Evolutionary conservation across 1,284 basidiomycete species (phyloP).

Genomic region (Ganoderma lucidum): DNA sequence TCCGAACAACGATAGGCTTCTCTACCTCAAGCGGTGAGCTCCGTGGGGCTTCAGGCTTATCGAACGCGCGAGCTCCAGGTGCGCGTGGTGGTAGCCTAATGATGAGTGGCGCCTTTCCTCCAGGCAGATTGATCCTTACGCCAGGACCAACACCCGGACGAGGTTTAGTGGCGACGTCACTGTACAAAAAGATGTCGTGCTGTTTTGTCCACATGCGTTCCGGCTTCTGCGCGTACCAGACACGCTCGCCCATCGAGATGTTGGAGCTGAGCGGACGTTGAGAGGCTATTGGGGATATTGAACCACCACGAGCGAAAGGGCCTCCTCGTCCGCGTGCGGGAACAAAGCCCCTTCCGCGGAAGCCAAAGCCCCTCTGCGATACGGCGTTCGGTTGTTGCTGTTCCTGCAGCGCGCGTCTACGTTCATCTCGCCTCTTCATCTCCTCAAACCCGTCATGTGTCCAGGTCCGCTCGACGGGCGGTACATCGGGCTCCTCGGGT

Average conservation of each 20-base stretch:
- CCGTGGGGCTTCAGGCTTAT: constrained; percentile 19
- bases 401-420: constrained; percentile 46
- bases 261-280: constrained; percentile 39
- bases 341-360: constrained; percentile 50
- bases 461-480: constrained; percentile 75
- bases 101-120: constrained; percentile 43
- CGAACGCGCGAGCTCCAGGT: constrained; percentile 20
- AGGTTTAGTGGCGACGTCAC: constrained; percentile 63
- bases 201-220: constrained; percentile 84
- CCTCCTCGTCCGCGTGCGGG: constrained; percentile 49
- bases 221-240: constrained; percentile 78
- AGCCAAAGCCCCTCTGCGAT: constrained; percentile 43
- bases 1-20: constrained; percentile 58
- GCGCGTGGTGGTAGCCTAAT: constrained; percentile 39
- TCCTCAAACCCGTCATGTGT: constrained; percentile 87
- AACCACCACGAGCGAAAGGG: constrained; percentile 46
- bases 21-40: constrained; percentile 48
- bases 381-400: constrained; percentile 39
- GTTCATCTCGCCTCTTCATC: constrained; percentile 77
- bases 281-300: constrained; percentile 35
- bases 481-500: constrained; percentile 45
- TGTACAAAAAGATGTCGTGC: constrained; percentile 74
- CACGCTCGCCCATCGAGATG: constrained; percentile 50
- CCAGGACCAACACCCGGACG: constrained; percentile 59
- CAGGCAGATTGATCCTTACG: constrained; percentile 70